A percentile compares a stretch with the other conserved stretches of the same genome.
Conservation (phyloP, 2,329 filamentous ascomycete genomes). For the Biscogniauxia sp. region DNA sequence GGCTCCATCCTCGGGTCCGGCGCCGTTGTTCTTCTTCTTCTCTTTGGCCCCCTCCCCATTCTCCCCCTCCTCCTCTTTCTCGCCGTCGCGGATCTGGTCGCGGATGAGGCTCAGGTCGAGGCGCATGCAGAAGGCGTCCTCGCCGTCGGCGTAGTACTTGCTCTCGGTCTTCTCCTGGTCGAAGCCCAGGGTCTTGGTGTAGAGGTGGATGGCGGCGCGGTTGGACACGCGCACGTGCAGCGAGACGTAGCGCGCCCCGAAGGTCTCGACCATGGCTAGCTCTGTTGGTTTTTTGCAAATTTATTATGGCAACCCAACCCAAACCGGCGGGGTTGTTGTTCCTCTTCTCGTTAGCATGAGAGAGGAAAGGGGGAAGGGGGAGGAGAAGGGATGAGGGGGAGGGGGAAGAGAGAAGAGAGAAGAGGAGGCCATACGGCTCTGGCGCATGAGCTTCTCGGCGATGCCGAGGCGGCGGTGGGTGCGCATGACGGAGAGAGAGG, state of each 20-base stretch:
- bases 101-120: slow-evolving; percentile 68
- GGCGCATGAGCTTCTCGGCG: slow-evolving; percentile 95
- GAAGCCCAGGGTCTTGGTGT: slow-evolving; percentile 90
- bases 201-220: slow-evolving; percentile 83
- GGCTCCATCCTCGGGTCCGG: slow-evolving; percentile 41
- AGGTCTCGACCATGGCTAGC: slow-evolving; percentile 95
- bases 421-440: slow-evolving; percentile 68
- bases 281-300: slow-evolving; percentile 50
- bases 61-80: slow-evolving; percentile 43
- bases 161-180: slow-evolving; percentile 79
- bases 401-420: slow-evolving; percentile 6
- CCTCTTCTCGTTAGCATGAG: slow-evolving; percentile 5
- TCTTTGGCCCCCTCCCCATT: slow-evolving; percentile 34
- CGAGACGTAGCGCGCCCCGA: slow-evolving; percentile 86
- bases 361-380: background rate
- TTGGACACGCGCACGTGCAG: slow-evolving; percentile 96
- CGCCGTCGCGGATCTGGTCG: slow-evolving; percentile 51
- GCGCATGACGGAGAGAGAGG: slow-evolving; percentile 90
- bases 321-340: background rate
- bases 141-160: slow-evolving; percentile 96
- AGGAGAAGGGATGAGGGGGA: background rate
- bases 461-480: slow-evolving; percentile 89
- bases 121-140: slow-evolving; percentile 93
- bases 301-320: too few species aligned
- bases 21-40: slow-evolving; percentile 41